Base-by-base conservation (phyloP, 148 eudicot genomes). In the Heliosperma pusillum region DNA sequence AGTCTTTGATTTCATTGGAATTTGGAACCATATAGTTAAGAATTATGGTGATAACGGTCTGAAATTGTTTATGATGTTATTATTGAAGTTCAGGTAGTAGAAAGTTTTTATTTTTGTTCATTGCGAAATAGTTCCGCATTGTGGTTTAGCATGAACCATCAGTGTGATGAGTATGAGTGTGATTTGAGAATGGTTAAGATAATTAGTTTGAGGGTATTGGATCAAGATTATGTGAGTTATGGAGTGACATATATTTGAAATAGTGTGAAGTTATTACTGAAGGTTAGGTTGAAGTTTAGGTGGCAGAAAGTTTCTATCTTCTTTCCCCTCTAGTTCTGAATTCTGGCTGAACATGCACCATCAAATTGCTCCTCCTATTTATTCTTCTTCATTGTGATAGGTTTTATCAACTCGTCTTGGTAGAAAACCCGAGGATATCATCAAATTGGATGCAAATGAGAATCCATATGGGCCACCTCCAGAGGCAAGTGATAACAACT, bases 401-500 rank as follows among this genome's bases (percentile, higher is more conserved):
- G 97, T 95, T 59, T 80, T 95, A 78, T 95, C 99, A 50, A 82
- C 97, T 72, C 97, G 90, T 22, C 94, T 95, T 72, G 97, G 99
- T 76, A 86, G 96, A 78, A 90, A 95, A 84, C 97, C 97, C 11
- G 97, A 95, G 80, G 97, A 95, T 71, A 95, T 92, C 30, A 73
- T 95, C 77, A 95, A 92, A 77, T 76, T 95, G 79, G 98, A 95
- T 79, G 98, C 98, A 58, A 95, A 95, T 75, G 98, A 94, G 80
- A 94, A 94, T 68, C 97, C 96, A 62, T 92, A 95, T 72, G 99
- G 97, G 74, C 97, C 99, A 65, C 99, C 99, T 45, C 99, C 99
- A 74, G 99, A 95, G 96, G 99, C 79, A 92, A 83, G 88, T 71
- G 73, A 68, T 71, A 19, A 11, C 5, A 52, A 53, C 9, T 27